Evolutionary conservation across 2,329 filamentous ascomycete genomes (phyloP), one percentile per base, ranked within the genome.

Genomic region (Beauveria sp.): DNA sequence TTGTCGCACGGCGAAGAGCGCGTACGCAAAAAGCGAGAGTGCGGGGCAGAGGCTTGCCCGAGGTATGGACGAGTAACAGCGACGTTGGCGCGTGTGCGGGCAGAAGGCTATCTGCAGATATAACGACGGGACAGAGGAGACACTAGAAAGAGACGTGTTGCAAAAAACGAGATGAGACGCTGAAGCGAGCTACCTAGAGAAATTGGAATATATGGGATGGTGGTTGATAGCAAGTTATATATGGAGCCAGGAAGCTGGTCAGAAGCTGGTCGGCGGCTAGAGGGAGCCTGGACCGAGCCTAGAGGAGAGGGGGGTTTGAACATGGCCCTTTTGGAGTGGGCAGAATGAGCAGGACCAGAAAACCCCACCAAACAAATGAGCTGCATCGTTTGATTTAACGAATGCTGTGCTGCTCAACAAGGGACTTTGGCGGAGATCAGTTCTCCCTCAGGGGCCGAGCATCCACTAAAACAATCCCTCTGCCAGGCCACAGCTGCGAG

Each of bases 1-100:
- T 64, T 50, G 61, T 12, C 59, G 58, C 30, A 22, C 54, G 47
- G 52, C 43, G 61, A 58, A 51, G 46, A 14, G 37, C 34, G 59
- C 46, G 48, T 55, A 62, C 63, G 59, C 46, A 34, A 61, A 51
- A 55, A 55, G 51, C 22, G 30, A 40, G 50, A 50, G 18, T 50
- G 58, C 41, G 58, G 51, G 58, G 58, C 51, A 61, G 50, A 43
- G 37, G 47, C 46, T 28, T 48, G 30, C 8, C 16, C 28, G 40
- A 28, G 41, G 9, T n/a, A 28, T 14, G 56, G 34, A 16, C 34
- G 37, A 55, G 24, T 6, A 44, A 30, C 24, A 37, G 37, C 12
- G 16, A 34, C 20, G 12, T 16, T 18, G 55, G 46, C 22, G 28
- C 43, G 34, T 20, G 22, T 18, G 55, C 20, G 30, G 22, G 51